phyloP scores from a whole-genome alignment of 2,329 filamentous ascomycete species.

The Orbilia oligospora region DNA sequence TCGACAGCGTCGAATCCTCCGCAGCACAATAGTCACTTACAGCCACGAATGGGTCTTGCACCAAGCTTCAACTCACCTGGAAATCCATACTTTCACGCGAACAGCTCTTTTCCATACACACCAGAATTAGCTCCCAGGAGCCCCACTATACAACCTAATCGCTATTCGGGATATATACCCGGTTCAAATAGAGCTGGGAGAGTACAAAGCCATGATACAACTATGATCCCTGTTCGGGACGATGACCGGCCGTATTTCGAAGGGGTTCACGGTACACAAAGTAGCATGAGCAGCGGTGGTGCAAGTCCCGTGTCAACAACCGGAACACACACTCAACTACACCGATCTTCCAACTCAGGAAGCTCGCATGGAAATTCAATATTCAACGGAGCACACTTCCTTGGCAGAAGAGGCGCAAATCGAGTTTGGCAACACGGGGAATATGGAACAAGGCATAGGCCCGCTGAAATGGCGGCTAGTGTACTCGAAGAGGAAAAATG shows the following conservation, averaged over 20 bases:
- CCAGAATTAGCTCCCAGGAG: slow-evolving; percentile 39
- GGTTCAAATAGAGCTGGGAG: slow-evolving; percentile 7
- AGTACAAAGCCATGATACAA: slow-evolving; percentile 36
- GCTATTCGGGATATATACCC: slow-evolving; percentile 19
- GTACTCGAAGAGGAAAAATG: slow-evolving; percentile 39
- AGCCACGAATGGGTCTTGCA: neutral
- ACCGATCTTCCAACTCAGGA: slow-evolving; percentile 12
- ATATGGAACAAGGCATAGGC: slow-evolving; percentile 35
- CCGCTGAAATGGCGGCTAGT: slow-evolving; percentile 52
- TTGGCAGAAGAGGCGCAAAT: slow-evolving; percentile 26
- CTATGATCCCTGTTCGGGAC: slow-evolving; percentile 49
- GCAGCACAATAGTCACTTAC: slow-evolving; percentile 14
- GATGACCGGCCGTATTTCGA: slow-evolving; percentile 48
- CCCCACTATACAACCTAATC: slow-evolving; percentile 33
- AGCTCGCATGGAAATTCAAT: slow-evolving; percentile 22
- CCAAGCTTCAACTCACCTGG: neutral
- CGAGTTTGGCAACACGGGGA: slow-evolving; percentile 14
- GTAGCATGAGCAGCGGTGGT: slow-evolving; percentile 27
- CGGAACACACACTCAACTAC: slow-evolving; percentile 22
- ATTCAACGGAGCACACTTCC: slow-evolving; percentile 17
- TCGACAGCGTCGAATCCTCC: neutral
- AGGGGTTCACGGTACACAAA: slow-evolving; percentile 36
- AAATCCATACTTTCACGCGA: slow-evolving; percentile 40
- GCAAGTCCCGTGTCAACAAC: slow-evolving; percentile 39
- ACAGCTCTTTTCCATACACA: slow-evolving; percentile 21